Evolutionary conservation across 331 rosid species (phyloP).

Genomic region (Arachis monticola): DNA sequence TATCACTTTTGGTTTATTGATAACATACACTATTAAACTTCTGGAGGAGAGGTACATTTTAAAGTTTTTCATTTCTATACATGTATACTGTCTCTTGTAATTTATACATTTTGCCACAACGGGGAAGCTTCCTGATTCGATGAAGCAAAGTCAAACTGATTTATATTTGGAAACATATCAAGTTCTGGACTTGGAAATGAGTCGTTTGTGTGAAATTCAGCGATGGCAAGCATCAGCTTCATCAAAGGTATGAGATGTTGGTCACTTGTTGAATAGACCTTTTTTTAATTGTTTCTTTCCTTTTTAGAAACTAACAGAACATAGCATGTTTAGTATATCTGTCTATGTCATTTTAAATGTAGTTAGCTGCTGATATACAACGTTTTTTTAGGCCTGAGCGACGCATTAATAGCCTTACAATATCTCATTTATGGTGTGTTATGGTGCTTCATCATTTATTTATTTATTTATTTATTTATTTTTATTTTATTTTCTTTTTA

Average conservation of each 20-base stretch:
- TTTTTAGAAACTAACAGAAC: constrained; percentile 26
- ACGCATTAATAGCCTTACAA: neutral
- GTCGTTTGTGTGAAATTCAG: constrained; percentile 96
- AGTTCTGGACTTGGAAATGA: constrained; percentile 99
- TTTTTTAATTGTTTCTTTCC: neutral
- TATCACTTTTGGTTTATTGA: too few relatives aligned
- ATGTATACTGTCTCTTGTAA: too few relatives aligned
- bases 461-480: neutral
- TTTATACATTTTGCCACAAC: too few relatives aligned
- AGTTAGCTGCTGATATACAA: too few relatives aligned
- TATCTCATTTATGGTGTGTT: constrained; percentile 16
- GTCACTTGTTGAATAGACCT: constrained; percentile 11
- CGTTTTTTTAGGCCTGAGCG: too few relatives aligned
- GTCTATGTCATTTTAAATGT: constrained; percentile 47
- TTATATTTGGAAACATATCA: constrained; percentile 94
- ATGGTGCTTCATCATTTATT: constrained; percentile 14
- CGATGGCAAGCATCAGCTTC: constrained; percentile 98
- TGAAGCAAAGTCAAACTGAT: constrained; percentile 64
- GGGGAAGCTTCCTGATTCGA: too few relatives aligned
- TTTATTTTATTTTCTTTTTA: neutral
- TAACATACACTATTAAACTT: too few relatives aligned
- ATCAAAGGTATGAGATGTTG: constrained; percentile 59
- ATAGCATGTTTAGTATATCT: constrained; percentile 33
- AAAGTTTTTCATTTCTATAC: too few relatives aligned
- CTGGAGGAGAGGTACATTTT: too few relatives aligned